A percentile compares a stretch with the other conserved stretches of the same genome.
These are phyloP conservation scores for Arabis hirsuta DNA, from an alignment of 345 rosid species.

Conservation along the genomic window DNA sequence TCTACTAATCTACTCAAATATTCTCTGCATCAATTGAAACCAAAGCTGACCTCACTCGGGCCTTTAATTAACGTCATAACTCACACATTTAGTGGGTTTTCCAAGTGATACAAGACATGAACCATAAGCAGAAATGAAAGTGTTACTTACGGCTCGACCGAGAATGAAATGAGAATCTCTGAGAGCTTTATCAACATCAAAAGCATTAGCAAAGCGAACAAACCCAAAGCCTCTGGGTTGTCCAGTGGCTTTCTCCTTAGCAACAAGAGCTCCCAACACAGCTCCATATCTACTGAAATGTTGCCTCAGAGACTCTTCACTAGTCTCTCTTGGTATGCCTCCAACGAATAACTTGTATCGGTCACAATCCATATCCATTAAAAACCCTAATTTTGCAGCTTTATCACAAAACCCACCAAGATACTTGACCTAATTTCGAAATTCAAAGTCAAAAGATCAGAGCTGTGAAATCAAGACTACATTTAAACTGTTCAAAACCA, in stretches of 20 bases:
- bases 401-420: neutral
- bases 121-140: constrained; percentile 1
- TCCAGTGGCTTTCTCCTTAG: constrained; percentile 54
- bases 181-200: constrained; percentile 61
- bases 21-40: constrained; percentile 7
- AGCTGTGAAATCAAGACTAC: neutral
- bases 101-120: neutral
- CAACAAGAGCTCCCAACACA: constrained; percentile 57
- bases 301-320: constrained; percentile 54
- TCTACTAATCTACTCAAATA: neutral
- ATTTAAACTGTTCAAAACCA: neutral
- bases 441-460: constrained; percentile 4
- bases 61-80: too few relatives aligned
- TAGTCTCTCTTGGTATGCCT: constrained; percentile 64
- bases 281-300: constrained; percentile 73
- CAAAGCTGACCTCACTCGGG: neutral
- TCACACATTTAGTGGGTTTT: neutral
- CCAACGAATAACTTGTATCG: constrained; percentile 70
- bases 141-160: constrained; percentile 69
- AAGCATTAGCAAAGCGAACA: constrained; percentile 62
- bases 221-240: constrained; percentile 72
- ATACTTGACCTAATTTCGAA: constrained; percentile 19
- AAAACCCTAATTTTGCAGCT: constrained; percentile 40
- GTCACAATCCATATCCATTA: constrained; percentile 58
- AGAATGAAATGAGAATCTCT: constrained; percentile 60